Percentiles rank a stretch among this genome's conserved stretches.
phyloP scores from a whole-genome alignment of 208 protist genomes.

The Entamoeba invadens region DNA sequence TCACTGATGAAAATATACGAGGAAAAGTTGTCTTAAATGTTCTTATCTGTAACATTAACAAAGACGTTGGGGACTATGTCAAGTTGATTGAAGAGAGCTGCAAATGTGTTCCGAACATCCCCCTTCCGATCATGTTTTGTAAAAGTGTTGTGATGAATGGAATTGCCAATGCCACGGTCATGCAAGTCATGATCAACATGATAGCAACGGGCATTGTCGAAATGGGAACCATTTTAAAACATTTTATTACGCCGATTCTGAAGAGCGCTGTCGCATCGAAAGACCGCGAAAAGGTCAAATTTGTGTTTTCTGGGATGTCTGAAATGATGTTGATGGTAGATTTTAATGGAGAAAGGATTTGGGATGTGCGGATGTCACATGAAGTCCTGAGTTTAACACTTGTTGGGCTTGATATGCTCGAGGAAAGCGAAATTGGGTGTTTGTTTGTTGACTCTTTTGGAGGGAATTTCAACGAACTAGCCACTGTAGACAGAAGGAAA shows the following conservation, averaged over 20 bases:
- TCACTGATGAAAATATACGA: not conserved
- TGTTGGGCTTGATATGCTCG: not conserved
- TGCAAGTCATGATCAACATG: not conserved
- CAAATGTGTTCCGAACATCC: not conserved
- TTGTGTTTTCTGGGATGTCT: not conserved
- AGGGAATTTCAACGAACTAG: not conserved
- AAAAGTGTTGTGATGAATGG: not conserved
- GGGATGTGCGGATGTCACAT: not conserved
- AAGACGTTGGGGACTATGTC: not conserved
- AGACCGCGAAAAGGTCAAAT: not conserved
- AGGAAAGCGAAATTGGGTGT: not conserved
- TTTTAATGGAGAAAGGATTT: not conserved
- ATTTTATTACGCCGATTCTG: not conserved
- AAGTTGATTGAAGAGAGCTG: not conserved
- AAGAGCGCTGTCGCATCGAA: not conserved
- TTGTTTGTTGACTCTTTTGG: not conserved
- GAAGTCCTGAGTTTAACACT: not conserved
- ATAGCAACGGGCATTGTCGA: not conserved
- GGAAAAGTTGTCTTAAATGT: not conserved
- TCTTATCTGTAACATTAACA: not conserved
- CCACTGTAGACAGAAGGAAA: not conserved
- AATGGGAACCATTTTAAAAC: not conserved
- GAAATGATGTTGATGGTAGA: not conserved
- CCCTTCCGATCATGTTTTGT: not conserved
- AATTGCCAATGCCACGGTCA: not conserved